Conservation (phyloP, 208 protist genomes). For the Crithidia bombi region DNA sequence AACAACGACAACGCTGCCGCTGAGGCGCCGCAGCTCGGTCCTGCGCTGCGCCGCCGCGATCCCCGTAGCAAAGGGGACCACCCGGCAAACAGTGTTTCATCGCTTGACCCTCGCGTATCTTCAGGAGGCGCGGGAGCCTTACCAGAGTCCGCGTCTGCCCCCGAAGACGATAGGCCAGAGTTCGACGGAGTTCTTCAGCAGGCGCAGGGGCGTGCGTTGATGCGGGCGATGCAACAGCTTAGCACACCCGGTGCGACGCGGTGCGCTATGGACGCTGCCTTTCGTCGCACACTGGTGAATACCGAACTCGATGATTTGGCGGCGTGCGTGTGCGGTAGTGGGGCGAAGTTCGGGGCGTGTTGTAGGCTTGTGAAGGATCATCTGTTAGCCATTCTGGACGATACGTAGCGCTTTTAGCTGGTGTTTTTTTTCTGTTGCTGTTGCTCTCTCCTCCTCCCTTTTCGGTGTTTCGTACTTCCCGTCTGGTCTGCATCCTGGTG, state of each 20-base stretch:
- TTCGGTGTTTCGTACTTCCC: too few species aligned
- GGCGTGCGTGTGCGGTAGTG: slow-evolving; percentile 56
- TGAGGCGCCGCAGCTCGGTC: background rate
- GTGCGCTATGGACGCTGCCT: slow-evolving; percentile 46
- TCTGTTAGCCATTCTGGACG: slow-evolving; percentile 20
- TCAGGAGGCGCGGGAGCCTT: background rate
- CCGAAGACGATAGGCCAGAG: background rate
- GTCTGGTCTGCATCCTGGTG: too few species aligned
- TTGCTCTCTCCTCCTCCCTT: too few species aligned
- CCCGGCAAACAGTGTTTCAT: too few species aligned
- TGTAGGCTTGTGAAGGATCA: slow-evolving; percentile 45
- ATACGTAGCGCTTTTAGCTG: background rate
- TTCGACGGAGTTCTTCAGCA: slow-evolving; percentile 6
- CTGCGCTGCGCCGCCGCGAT: too few species aligned
- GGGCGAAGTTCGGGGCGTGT: slow-evolving; percentile 46
- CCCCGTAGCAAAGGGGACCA: too few species aligned
- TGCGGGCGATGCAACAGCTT: slow-evolving; percentile 34
- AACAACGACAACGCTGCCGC: too few species aligned
- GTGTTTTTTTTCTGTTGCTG: too few species aligned
- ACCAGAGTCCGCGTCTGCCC: background rate
- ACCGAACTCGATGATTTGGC: slow-evolving; percentile 8
- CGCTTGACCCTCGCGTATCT: background rate
- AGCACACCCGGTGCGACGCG: slow-evolving; percentile 54
- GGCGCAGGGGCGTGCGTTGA: slow-evolving; percentile 26
- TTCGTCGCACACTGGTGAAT: slow-evolving; percentile 36